Evolutionary conservation across 1,284 basidiomycete genomes (phyloP).

Genomic region (Ganoderma sinense): DNA sequence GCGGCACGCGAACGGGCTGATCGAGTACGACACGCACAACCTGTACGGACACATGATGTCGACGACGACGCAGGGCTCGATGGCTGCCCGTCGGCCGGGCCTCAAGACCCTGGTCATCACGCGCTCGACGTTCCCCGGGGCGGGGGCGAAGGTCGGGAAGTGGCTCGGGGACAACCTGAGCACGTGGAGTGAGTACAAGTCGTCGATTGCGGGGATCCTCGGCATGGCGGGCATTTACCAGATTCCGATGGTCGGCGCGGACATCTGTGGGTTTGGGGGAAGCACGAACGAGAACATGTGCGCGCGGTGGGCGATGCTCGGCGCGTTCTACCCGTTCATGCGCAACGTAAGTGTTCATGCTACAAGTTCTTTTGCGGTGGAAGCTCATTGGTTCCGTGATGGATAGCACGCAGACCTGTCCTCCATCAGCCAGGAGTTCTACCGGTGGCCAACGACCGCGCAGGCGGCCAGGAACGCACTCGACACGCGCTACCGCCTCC

Average conservation of each 20-base stretch:
- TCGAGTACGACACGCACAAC: conserved; percentile 74
- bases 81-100: conserved; percentile 67
- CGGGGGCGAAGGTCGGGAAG: conserved; percentile 69
- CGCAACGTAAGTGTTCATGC: conserved; percentile 57
- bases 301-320: conserved; percentile 73
- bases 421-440: conserved; percentile 71
- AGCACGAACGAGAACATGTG: conserved; percentile 71
- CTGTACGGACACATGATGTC: conserved; percentile 80
- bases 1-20: conserved; percentile 66
- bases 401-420: conserved; percentile 58
- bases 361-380: neutral
- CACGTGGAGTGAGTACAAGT: conserved; percentile 62
- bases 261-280: conserved; percentile 70
- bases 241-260: conserved; percentile 74
- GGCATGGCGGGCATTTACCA: conserved; percentile 70
- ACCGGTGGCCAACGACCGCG: conserved; percentile 66
- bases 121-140: conserved; percentile 76
- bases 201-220: conserved; percentile 69
- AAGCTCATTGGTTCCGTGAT: neutral
- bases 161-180: conserved; percentile 76
- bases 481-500: conserved; percentile 68
- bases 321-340: conserved; percentile 79
- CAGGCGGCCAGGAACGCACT: conserved; percentile 67
- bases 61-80: conserved; percentile 63
- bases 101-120: conserved; percentile 72